Percentiles rank a stretch among this genome's conserved stretches.
Evolutionary conservation across 768 basidiomycete species (phyloP).

Genomic region (Cystobasidiopsis lactophilus): DNA sequence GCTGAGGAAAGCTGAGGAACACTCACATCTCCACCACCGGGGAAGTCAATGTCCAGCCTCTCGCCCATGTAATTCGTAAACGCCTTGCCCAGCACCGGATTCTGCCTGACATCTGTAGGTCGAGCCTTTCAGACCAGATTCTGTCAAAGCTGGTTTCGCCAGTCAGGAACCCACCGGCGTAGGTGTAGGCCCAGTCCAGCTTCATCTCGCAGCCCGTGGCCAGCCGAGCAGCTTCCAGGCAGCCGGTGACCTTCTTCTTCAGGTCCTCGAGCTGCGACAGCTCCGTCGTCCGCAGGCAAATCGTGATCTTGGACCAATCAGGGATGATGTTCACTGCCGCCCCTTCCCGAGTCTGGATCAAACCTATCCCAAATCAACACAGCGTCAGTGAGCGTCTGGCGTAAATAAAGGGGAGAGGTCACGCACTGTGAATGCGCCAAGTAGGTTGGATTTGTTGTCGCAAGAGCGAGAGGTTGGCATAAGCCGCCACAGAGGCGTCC

Average conservation of each 20-base stretch:
- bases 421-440: slow-evolving; percentile 40
- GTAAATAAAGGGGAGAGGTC: too few relatives aligned
- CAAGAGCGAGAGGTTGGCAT: slow-evolving; percentile 52
- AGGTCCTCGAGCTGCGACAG: slow-evolving; percentile 1
- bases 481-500: slow-evolving; percentile 70
- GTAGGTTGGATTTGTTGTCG: slow-evolving; percentile 72
- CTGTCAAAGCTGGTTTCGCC: background rate
- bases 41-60: slow-evolving; percentile 4
- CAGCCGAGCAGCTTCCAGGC: slow-evolving; percentile 14
- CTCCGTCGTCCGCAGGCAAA: background rate
- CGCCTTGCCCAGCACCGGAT: slow-evolving; percentile 2
- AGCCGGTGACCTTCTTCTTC: slow-evolving; percentile 2
- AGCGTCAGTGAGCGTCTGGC: too few relatives aligned
- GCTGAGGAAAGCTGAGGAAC: too few relatives aligned
- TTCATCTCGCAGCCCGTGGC: slow-evolving; percentile 15
- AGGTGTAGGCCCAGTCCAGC: slow-evolving; percentile 7
- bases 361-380: too few relatives aligned
- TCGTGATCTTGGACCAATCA: background rate
- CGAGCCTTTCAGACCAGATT: too few relatives aligned
- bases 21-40: too few relatives aligned
- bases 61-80: slow-evolving; percentile 11
- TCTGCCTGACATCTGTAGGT: background rate
- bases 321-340: slow-evolving; percentile 13
- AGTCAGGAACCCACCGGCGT: slow-evolving; percentile 11
- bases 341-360: slow-evolving; percentile 6